phyloP scores from a whole-genome alignment of 1,284 basidiomycete genomes.

The Microbotryum lychnidis-dioicae region DNA sequence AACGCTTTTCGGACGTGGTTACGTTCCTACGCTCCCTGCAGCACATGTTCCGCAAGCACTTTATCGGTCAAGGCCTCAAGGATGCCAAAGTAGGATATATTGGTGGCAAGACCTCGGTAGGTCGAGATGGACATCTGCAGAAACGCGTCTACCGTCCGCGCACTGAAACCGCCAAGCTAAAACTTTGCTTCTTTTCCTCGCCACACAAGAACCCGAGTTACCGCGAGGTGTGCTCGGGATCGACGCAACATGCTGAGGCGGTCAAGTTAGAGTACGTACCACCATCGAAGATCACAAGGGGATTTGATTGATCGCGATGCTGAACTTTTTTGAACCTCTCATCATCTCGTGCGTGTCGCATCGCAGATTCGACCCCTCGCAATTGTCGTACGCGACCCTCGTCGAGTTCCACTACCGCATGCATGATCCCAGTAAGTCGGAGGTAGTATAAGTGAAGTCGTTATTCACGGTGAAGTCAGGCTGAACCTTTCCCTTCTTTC shows the following conservation, averaged over 20 bases:
- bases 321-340: neutral
- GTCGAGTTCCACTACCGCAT: constrained; percentile 68
- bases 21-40: constrained; percentile 2
- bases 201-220: constrained; percentile 47
- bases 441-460: constrained; percentile 11
- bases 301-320: constrained; percentile 54
- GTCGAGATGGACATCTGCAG: neutral
- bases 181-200: neutral
- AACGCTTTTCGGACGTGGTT: no score
- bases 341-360: neutral
- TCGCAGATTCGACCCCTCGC: constrained; percentile 12
- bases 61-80: constrained; percentile 19
- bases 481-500: neutral
- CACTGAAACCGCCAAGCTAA: neutral
- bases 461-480: no score
- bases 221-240: constrained; percentile 66
- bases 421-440: constrained; percentile 73
- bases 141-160: neutral
- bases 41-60: constrained; percentile 31
- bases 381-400: constrained; percentile 27
- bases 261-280: constrained; percentile 71
- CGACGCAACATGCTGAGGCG: constrained; percentile 84
- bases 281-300: constrained; percentile 22
- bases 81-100: constrained; percentile 35
- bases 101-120: constrained; percentile 25